A percentile compares a stretch with the other conserved stretches of the same genome.
Conservation (phyloP, 331 rosid genomes). For the Pyrus hybrid region DNA sequence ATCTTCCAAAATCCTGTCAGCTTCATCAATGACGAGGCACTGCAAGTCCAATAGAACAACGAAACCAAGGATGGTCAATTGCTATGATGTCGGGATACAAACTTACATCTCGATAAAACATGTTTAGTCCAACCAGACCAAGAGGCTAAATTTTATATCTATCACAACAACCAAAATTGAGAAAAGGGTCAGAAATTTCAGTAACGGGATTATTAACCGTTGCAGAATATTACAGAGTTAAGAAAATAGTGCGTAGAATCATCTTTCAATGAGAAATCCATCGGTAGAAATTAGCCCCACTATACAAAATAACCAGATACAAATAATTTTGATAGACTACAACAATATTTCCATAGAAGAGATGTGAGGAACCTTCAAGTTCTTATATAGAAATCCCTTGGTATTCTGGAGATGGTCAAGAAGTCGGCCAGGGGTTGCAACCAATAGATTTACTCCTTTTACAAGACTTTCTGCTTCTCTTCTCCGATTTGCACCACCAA, state of each 20-base stretch:
- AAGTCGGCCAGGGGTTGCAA: slow-evolving; percentile 94
- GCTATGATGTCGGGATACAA: not conserved
- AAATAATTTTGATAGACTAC: not conserved
- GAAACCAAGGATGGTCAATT: not conserved
- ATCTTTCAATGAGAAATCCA: not conserved
- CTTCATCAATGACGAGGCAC: slow-evolving; percentile 95
- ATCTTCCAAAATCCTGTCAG: slow-evolving; percentile 85
- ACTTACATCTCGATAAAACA: not conserved
- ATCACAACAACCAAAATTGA: not conserved
- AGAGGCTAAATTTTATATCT: not conserved
- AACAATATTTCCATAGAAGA: not conserved
- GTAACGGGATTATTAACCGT: not conserved
- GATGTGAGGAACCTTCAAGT: slow-evolving; percentile 48
- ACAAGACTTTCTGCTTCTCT: slow-evolving; percentile 70
- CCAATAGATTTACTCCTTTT: slow-evolving; percentile 71
- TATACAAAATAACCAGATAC: not conserved
- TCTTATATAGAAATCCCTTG: slow-evolving; percentile 57
- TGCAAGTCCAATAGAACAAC: slow-evolving; percentile 25
- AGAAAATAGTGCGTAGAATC: not conserved
- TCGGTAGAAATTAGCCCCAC: not conserved
- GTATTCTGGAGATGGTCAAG: slow-evolving; percentile 91
- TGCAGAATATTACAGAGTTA: not conserved
- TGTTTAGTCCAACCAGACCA: not conserved
- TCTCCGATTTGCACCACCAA: slow-evolving; percentile 78
- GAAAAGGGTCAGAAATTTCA: not conserved